Percentiles rank a stretch among this genome's conserved stretches.
Evolutionary conservation across 2,329 filamentous ascomycete genomes (phyloP).

Genomic region (Talaromyces sp.): DNA sequence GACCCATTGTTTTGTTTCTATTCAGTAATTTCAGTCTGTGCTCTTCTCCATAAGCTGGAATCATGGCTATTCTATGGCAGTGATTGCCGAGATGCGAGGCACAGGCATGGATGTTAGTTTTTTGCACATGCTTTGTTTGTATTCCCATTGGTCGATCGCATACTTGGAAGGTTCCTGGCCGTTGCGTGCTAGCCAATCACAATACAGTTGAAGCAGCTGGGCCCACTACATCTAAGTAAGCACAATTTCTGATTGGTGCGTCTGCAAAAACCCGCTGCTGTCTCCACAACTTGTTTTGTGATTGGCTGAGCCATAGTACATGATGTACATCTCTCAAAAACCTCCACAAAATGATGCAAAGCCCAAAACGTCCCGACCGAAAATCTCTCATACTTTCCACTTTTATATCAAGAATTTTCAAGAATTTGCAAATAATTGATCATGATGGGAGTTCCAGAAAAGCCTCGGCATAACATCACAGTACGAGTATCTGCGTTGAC

Average conservation of each 20-base stretch:
- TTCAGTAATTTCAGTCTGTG: not conserved
- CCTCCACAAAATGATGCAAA: constrained; percentile 3
- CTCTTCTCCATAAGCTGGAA: not conserved
- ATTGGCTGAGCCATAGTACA: not conserved
- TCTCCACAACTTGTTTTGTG: not conserved
- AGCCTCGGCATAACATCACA: not conserved
- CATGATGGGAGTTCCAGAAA: not conserved
- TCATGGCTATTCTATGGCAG: not conserved
- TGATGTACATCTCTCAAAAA: not conserved
- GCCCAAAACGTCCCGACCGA: not conserved
- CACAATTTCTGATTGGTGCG: not conserved
- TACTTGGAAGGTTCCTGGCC: not conserved
- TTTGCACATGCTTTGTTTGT: not conserved
- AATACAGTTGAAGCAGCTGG: not conserved
- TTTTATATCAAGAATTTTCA: not conserved
- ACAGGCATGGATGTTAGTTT: not conserved
- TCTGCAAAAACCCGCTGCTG: not conserved
- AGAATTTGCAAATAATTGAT: not conserved
- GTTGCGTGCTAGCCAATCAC: not conserved
- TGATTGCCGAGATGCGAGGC: not conserved
- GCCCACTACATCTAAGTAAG: not conserved
- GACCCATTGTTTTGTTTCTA: not conserved
- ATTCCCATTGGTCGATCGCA: not conserved
- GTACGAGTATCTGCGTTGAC: not conserved
- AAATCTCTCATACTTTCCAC: not conserved